phyloP scores from a whole-genome alignment of 352 stramenopile species.

The Globisporangium viniferum region DNA sequence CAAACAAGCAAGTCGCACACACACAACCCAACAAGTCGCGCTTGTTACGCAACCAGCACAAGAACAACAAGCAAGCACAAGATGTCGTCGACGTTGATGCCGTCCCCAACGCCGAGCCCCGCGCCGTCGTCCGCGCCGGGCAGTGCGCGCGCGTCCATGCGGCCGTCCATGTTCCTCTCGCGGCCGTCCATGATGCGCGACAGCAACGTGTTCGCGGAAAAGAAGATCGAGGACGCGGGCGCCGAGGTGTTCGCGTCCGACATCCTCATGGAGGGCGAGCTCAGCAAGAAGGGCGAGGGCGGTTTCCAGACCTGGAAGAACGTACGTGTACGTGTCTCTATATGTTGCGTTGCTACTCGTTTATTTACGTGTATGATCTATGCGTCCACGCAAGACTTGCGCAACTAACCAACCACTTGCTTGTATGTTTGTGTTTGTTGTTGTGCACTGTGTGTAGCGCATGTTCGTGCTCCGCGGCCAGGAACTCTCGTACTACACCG shows the following conservation, averaged over 20 bases:
- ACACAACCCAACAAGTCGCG: not conserved
- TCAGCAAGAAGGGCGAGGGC: slow-evolving; percentile 65
- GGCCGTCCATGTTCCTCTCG: slow-evolving; percentile 35
- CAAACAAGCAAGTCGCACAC: not conserved
- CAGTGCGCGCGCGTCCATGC: slow-evolving; percentile 25
- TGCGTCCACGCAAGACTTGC: not conserved
- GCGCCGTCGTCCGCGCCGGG: not conserved
- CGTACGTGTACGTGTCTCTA: slow-evolving; percentile 43
- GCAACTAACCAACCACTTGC: not conserved
- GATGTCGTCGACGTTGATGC: not conserved
- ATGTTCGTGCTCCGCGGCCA: slow-evolving; percentile 71
- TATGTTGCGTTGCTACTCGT: not conserved
- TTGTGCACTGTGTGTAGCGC: slow-evolving; percentile 28
- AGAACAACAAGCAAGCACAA: not conserved
- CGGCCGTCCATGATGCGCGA: slow-evolving; percentile 49
- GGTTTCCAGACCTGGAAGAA: slow-evolving; percentile 64
- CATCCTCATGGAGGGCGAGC: slow-evolving; percentile 66
- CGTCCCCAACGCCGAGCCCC: not conserved
- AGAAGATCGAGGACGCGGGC: slow-evolving; percentile 55
- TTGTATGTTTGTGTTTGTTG: not conserved
- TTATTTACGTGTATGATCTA: not conserved
- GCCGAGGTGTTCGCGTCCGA: slow-evolving; percentile 57
- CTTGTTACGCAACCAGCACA: slow-evolving; percentile 4
- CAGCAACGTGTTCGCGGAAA: slow-evolving; percentile 61
- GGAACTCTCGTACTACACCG: slow-evolving; percentile 67